Conservation (phyloP, 371 early-diverging fungal species). For the Furculomyces boomerangus region DNA sequence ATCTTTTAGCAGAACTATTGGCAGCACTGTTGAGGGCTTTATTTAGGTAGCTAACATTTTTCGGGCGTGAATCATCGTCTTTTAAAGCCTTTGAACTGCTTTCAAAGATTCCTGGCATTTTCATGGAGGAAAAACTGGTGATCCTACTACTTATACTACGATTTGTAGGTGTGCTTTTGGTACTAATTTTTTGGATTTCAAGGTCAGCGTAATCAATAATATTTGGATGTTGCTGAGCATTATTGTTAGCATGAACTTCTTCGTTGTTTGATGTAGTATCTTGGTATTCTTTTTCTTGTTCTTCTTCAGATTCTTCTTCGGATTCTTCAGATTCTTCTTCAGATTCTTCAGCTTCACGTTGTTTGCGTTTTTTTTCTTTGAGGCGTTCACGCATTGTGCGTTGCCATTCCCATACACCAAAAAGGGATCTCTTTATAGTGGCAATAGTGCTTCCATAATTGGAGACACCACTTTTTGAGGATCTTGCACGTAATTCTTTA, state of each 20-base stretch:
- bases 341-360: constrained; percentile 25
- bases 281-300: background rate
- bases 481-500: constrained; percentile 17
- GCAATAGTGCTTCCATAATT: background rate
- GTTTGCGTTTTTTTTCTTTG: constrained; percentile 22
- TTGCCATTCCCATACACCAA: constrained; percentile 6
- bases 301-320: constrained; percentile 7
- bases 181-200: too few species aligned
- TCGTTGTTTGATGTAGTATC: background rate
- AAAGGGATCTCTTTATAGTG: background rate
- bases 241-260: too few species aligned
- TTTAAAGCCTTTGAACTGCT: background rate
- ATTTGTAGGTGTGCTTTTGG: background rate
- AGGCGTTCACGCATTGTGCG: constrained; percentile 3
- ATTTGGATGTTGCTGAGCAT: too few species aligned
- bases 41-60: too few species aligned
- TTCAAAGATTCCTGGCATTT: background rate
- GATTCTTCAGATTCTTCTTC: constrained; percentile 21
- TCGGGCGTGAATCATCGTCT: too few species aligned
- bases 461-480: constrained; percentile 18
- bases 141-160: background rate
- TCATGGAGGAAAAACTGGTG: background rate
- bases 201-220: background rate
- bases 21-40: background rate
- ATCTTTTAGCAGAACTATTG: background rate